phyloP scores from a whole-genome alignment of 2,329 filamentous ascomycete genomes.

The Calycina herbarum region DNA sequence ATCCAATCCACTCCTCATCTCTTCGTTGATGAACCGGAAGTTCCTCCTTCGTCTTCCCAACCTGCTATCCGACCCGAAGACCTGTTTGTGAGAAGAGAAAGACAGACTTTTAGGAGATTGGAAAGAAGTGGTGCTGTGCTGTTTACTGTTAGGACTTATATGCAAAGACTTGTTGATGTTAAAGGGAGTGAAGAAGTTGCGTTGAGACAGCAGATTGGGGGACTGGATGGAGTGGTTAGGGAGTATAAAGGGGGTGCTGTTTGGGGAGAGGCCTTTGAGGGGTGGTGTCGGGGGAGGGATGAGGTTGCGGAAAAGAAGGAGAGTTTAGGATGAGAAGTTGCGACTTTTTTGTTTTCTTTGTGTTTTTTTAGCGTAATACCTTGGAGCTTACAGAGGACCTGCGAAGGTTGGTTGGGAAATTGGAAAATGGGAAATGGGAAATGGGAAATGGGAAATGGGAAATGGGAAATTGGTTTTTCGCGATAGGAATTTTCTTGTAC shows the following conservation, averaged over 20 bases:
- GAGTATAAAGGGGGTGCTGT: slow-evolving; percentile 46
- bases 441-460: too few species aligned
- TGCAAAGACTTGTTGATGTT: slow-evolving; percentile 44
- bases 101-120: slow-evolving; percentile 50
- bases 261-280: slow-evolving; percentile 38
- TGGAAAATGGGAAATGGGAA: too few species aligned
- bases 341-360: neutral
- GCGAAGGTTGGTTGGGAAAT: too few species aligned
- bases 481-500: too few species aligned
- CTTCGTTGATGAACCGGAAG: slow-evolving; percentile 46
- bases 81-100: slow-evolving; percentile 49
- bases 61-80: slow-evolving; percentile 39
- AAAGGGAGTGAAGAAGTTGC: slow-evolving; percentile 43
- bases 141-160: slow-evolving; percentile 50
- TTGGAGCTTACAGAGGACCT: too few species aligned
- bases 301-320: neutral
- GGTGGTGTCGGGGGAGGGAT: slow-evolving; percentile 19
- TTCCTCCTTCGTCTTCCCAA: slow-evolving; percentile 18
- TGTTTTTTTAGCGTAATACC: neutral
- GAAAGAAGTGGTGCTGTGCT: slow-evolving; percentile 46
- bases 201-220: slow-evolving; percentile 45
- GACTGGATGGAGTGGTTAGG: slow-evolving; percentile 46
- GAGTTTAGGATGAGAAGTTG: neutral
- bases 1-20: slow-evolving; percentile 48
- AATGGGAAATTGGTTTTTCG: too few species aligned